A percentile compares a stretch with the other conserved stretches of the same genome.
Evolutionary conservation across 164 flowering plant genomes (phyloP).

Genomic region (Macadamia integrifolia): DNA sequence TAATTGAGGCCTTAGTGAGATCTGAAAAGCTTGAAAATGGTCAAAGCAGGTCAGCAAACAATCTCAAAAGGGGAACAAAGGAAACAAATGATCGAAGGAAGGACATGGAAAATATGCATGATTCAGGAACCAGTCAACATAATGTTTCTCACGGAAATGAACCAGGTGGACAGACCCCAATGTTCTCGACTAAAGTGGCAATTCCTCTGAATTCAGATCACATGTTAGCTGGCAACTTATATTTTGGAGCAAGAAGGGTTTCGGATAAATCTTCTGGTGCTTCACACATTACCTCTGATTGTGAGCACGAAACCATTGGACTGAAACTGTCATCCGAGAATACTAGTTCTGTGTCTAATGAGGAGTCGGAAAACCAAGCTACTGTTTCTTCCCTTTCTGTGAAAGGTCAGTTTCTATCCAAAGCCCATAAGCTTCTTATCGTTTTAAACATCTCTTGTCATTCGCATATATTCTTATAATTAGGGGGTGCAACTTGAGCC

Average conservation of each 20-base stretch:
- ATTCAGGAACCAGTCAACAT: constrained; percentile 13
- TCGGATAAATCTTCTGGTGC: constrained; percentile 11
- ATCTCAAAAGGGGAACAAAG: constrained; percentile 20
- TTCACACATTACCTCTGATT: constrained; percentile 15
- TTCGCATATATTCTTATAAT: background rate
- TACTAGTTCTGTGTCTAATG: constrained; percentile 35
- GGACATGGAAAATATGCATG: constrained; percentile 13
- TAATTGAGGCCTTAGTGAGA: constrained; percentile 73
- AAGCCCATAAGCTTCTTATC: background rate
- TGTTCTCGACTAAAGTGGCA: constrained; percentile 9
- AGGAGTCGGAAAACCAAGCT: constrained; percentile 35
- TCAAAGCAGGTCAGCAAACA: constrained; percentile 19
- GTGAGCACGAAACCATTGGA: constrained; percentile 30
- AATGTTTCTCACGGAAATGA: constrained; percentile 15
- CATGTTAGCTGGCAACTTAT: constrained; percentile 18
- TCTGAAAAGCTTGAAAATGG: constrained; percentile 41
- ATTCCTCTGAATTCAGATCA: constrained; percentile 19
- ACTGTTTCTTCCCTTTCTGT: constrained; percentile 57
- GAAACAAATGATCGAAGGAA: constrained; percentile 20
- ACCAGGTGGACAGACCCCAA: constrained; percentile 13
- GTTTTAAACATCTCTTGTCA: background rate
- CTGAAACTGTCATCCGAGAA: constrained; percentile 40
- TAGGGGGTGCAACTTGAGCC: no score
- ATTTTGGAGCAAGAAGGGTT: constrained; percentile 18
- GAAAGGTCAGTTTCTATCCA: constrained; percentile 45